These are phyloP conservation scores for Euclidium syriacum DNA, from an alignment of 345 rosid genomes.

Conservation along the genomic window DNA sequence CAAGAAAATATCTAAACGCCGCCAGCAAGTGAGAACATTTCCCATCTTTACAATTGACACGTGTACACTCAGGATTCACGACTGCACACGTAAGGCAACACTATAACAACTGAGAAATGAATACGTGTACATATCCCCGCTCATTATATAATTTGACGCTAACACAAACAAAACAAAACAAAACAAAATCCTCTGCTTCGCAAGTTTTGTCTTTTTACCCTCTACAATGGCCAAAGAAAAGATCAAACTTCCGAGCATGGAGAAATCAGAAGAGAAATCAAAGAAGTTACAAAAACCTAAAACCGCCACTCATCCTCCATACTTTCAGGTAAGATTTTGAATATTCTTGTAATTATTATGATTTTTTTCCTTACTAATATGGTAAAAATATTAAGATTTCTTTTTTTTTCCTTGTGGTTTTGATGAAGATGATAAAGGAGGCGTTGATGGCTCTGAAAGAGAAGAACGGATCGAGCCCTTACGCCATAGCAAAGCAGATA, in stretches of 20 bases:
- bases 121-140: constrained; percentile 2
- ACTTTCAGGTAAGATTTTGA: constrained; percentile 55
- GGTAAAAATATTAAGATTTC: too few species aligned
- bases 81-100: constrained; percentile 23
- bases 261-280: constrained; percentile 36
- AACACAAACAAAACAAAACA: background rate
- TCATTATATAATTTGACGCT: constrained; percentile 37
- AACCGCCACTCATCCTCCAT: constrained; percentile 67
- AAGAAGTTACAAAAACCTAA: constrained; percentile 43
- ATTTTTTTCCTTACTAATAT: background rate
- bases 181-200: background rate
- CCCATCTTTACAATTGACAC: too few species aligned
- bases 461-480: constrained; percentile 76
- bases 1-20: background rate
- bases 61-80: constrained; percentile 41
- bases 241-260: too few species aligned
- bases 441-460: constrained; percentile 59
- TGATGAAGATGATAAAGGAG: constrained; percentile 71
- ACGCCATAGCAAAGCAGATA: constrained; percentile 76
- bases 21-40: too few species aligned
- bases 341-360: background rate
- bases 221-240: constrained; percentile 19
- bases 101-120: background rate
- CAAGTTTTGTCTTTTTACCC: too few species aligned
- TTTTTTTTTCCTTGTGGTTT: background rate